phyloP scores from a whole-genome alignment of 306 rosid species.

The Betula pendula region DNA sequence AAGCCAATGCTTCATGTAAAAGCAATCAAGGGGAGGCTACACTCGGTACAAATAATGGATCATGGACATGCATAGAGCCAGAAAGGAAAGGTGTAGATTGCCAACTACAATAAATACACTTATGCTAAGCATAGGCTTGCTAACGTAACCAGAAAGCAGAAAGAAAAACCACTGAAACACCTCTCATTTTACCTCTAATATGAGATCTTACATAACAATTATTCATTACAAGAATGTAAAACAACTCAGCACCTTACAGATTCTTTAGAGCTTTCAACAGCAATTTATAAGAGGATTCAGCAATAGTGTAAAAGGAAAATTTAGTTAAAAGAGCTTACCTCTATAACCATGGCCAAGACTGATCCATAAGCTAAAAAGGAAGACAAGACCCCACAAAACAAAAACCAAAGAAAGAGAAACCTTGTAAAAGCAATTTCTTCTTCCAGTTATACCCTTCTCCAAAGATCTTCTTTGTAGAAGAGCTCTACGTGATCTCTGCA shows the following conservation, averaged over 20 bases:
- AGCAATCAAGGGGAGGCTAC: neutral
- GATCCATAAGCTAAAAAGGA: slow-evolving; percentile 79
- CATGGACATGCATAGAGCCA: neutral
- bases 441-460: slow-evolving; percentile 48
- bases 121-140: neutral
- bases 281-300: neutral
- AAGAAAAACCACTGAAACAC: neutral
- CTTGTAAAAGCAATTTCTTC: slow-evolving; percentile 56
- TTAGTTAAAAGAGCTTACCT: slow-evolving; percentile 42
- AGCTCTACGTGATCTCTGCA: slow-evolving; percentile 85
- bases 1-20: neutral
- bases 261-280: neutral
- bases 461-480: slow-evolving; percentile 67
- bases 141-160: neutral
- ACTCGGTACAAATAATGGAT: neutral
- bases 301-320: slow-evolving; percentile 5
- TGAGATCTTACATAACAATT: neutral
- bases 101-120: neutral
- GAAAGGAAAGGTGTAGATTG: neutral
- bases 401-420: slow-evolving; percentile 73
- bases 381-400: slow-evolving; percentile 66
- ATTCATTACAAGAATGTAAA: neutral
- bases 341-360: slow-evolving; percentile 57
- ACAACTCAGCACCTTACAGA: neutral
- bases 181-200: neutral